phyloP scores from a whole-genome alignment of 345 rosid species.

The Salix purpurea region DNA sequence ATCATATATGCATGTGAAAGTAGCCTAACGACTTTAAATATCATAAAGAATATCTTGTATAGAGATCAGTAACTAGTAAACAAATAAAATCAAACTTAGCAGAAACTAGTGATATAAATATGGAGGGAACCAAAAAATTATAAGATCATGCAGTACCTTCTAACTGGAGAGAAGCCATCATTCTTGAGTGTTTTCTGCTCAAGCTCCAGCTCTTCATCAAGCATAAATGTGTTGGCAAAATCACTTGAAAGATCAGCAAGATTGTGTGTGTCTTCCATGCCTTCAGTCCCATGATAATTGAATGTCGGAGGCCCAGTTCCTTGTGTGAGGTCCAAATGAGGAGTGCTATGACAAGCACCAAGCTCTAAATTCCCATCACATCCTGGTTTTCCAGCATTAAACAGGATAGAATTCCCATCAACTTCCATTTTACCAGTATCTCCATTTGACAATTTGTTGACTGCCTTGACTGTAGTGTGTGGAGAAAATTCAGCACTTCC shows the following conservation, averaged over 20 bases:
- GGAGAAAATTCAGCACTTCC: slow-evolving; percentile 18
- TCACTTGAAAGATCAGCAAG: slow-evolving; percentile 56
- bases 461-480: slow-evolving; percentile 2
- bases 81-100: background rate
- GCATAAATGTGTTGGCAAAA: slow-evolving; percentile 75
- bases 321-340: slow-evolving; percentile 16
- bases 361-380: slow-evolving; percentile 16
- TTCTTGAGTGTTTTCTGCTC: slow-evolving; percentile 59
- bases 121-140: background rate
- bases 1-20: background rate
- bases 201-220: slow-evolving; percentile 89
- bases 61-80: background rate
- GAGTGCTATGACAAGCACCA: slow-evolving; percentile 12
- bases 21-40: background rate
- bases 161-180: slow-evolving; percentile 35
- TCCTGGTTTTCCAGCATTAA: slow-evolving; percentile 16
- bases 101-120: background rate
- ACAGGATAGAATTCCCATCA: slow-evolving; percentile 5
- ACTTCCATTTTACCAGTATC: slow-evolving; percentile 17
- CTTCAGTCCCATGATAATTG: slow-evolving; percentile 20
- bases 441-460: slow-evolving; percentile 12
- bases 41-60: background rate
- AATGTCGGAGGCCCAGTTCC: slow-evolving; percentile 36
- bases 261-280: slow-evolving; percentile 28
- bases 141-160: slow-evolving; percentile 47